Evolutionary conservation across 1,139 yeast species (phyloP), one percentile per base, ranked within the genome.

Genomic region (Wickerhamomyces sp.): DNA sequence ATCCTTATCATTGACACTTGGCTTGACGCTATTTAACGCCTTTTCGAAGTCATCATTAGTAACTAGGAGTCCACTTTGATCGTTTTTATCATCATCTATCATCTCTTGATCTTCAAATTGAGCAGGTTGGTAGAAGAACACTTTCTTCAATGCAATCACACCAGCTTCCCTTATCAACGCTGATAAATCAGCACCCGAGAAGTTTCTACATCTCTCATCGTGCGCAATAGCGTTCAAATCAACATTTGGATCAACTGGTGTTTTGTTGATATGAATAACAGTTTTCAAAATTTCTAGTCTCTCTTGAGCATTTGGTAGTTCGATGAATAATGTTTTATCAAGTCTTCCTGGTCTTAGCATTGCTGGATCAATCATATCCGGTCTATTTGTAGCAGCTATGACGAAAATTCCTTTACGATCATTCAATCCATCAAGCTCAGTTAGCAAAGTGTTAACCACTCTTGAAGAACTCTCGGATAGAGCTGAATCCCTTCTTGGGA

Each of bases 341-440:
- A 92, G 71, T 60, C 98, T 77, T 3, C 98, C 98, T 0, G 98
- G 98, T 58, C 98, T 77, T 39, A 92, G 68, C 97, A 92, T 92
- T 1, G 98, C 98, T 8, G 96, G 92, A 62, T 92, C 98, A 48
- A 92, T 92, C 89, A 92, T 92, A 61, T 92, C 98, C 0, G 97
- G 97, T 59, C 98, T 75, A 56, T 92, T 92, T 0, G 98, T 92
- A 2, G 98, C 98, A 25, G 97, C 98, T 50, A 92, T 79, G 4
- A 92, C 98, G 60, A 84, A 92, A 2, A 92, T 86, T 2, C 97
- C 97, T 41, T 83, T 78, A 54, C 98, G 73, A 52, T 90, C 97
- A 51, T 88, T 89, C 43, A 92, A 74, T 2, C 98, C 98, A 63
- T 92, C 98, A 31, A 92, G 69, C 60, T 92, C 98, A 0, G 98